A percentile compares a stretch with the other conserved stretches of the same genome.
Conservation (phyloP, 208 protist genomes). For the Leptomonas seymouri region DNA sequence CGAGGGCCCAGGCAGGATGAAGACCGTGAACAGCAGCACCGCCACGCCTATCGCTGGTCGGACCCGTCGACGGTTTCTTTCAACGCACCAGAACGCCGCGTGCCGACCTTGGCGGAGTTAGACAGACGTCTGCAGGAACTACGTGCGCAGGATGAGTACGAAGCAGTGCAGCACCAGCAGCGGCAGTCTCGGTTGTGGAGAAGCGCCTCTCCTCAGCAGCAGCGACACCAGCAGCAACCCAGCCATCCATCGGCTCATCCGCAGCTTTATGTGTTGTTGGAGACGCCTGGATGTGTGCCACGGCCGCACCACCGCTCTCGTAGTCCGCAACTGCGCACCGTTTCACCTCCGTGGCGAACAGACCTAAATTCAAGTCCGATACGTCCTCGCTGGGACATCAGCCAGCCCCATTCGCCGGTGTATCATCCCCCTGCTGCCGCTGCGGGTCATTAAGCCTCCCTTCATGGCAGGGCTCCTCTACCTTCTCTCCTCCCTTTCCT, state of each 20-base stretch:
- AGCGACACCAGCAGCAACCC: conserved; percentile 18
- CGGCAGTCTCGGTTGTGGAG: conserved; percentile 11
- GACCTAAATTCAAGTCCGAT: conserved; percentile 58
- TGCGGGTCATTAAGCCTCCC: conserved; percentile 10
- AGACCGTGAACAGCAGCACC: conserved; percentile 5
- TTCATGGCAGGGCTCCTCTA: not conserved
- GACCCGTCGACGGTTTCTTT: not conserved
- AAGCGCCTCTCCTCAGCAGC: not conserved
- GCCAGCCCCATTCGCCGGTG: conserved; percentile 47
- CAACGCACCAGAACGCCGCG: conserved; percentile 14
- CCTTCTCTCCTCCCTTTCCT: not conserved
- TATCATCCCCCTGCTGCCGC: conserved; percentile 14
- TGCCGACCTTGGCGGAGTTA: conserved; percentile 60
- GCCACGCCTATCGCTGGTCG: conserved; percentile 15
- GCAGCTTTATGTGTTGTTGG: conserved; percentile 27
- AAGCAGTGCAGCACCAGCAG: conserved; percentile 23
- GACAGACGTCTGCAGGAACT: conserved; percentile 58
- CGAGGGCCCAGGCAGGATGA: not conserved
- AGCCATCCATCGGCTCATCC: not conserved
- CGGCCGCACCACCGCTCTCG: not conserved
- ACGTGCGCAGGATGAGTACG: conserved; percentile 28
- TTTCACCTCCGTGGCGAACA: conserved; percentile 75
- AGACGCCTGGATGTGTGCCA: not conserved
- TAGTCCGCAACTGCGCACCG: conserved; percentile 28
- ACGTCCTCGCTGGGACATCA: conserved; percentile 62